phyloP scores from a whole-genome alignment of 2,329 filamentous ascomycete species.

The Talaromyces sp. region DNA sequence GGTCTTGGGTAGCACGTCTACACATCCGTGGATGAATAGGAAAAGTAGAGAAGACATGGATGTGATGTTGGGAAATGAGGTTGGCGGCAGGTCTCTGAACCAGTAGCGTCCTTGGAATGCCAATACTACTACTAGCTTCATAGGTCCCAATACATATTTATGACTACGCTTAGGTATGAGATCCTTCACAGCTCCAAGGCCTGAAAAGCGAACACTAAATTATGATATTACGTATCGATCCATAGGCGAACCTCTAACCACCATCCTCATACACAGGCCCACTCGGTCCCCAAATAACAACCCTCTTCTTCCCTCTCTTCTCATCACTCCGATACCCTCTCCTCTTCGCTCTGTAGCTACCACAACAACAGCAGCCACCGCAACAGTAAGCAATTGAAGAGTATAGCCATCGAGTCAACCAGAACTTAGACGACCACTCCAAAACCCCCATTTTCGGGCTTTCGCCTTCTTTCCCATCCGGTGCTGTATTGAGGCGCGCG shows the following conservation, averaged over 20 bases:
- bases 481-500: not conserved
- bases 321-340: not conserved
- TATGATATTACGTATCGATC: not conserved
- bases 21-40: not conserved
- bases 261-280: constrained; percentile 20
- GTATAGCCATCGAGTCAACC: constrained; percentile 12
- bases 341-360: not conserved
- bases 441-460: not conserved
- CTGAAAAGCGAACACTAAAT: not conserved
- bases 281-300: constrained; percentile 19
- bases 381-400: not conserved
- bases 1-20: not conserved
- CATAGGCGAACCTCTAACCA: not conserved
- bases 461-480: not conserved
- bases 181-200: not conserved
- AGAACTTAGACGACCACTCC: constrained; percentile 15
- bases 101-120: not conserved
- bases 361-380: not conserved
- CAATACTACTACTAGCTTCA: not conserved
- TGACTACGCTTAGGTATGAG: not conserved
- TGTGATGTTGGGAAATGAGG: not conserved
- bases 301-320: not conserved
- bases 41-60: not conserved
- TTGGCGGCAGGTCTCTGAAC: not conserved
- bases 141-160: not conserved